These are phyloP conservation scores for Phytophthora boehmeriae DNA, from an alignment of 352 stramenopile species.

Conservation along the genomic window DNA sequence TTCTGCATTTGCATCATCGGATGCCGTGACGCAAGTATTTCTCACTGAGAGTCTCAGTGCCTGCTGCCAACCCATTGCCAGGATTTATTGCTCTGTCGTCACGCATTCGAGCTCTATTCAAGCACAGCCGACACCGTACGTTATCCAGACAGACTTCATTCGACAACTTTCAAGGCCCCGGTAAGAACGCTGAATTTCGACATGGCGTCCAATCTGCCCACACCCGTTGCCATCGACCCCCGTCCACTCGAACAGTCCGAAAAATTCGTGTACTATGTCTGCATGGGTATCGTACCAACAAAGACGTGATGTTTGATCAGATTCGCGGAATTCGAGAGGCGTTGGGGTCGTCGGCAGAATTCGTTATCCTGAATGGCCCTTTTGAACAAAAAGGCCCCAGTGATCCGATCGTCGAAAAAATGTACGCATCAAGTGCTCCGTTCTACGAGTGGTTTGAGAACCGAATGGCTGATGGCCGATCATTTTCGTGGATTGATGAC, in stretches of 20 bases:
- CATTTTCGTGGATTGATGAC: no score
- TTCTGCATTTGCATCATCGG: no score
- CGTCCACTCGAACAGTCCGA: constrained; percentile 10
- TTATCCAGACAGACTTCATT: background rate
- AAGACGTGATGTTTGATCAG: constrained; percentile 50
- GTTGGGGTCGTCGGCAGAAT: constrained; percentile 40
- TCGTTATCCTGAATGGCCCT: constrained; percentile 46
- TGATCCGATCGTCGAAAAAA: constrained; percentile 37
- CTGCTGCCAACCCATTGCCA: background rate
- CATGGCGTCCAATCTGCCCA: constrained; percentile 10
- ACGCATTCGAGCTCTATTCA: no score
- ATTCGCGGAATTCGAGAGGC: constrained; percentile 40
- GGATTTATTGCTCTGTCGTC: background rate
- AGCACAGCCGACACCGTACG: background rate
- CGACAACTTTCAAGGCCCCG: background rate
- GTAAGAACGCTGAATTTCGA: background rate
- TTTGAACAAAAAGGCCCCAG: constrained; percentile 40
- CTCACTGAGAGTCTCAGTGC: no score
- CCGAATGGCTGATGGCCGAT: constrained; percentile 27
- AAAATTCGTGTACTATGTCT: constrained; percentile 55
- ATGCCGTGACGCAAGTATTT: no score
- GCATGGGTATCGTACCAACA: constrained; percentile 63
- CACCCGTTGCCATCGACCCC: constrained; percentile 7
- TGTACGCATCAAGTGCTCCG: constrained; percentile 29
- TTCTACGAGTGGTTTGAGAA: constrained; percentile 61